phyloP scores from a whole-genome alignment of 495 filamentous ascomycete genomes.

The Trichoderma parareesei region DNA sequence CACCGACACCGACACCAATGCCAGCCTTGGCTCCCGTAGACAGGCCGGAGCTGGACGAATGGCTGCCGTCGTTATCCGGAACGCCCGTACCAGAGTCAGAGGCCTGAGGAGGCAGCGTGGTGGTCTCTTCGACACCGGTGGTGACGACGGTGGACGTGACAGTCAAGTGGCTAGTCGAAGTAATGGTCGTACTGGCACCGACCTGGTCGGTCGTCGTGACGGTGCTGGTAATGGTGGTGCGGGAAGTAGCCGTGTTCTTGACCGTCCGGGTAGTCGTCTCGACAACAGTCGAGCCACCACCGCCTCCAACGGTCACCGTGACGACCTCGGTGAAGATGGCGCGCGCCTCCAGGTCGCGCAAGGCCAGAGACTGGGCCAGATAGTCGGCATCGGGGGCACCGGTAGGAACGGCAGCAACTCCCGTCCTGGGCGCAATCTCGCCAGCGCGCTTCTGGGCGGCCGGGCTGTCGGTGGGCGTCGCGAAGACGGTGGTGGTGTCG shows the following conservation, averaged over 20 bases:
- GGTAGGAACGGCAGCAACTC: not conserved
- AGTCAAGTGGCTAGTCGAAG: conserved; percentile 25
- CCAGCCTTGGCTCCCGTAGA: conserved; percentile 16
- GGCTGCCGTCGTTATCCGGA: not conserved
- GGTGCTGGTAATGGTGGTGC: conserved; percentile 15
- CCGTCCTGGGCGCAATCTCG: not conserved
- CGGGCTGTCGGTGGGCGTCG: not conserved
- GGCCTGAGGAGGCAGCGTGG: not conserved
- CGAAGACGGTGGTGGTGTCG: conserved; percentile 12
- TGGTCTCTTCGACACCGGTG: conserved; percentile 1
- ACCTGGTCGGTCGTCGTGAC: conserved; percentile 27
- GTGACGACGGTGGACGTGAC: conserved; percentile 12
- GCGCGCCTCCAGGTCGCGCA: conserved; percentile 6
- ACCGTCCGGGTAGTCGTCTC: conserved; percentile 3
- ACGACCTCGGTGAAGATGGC: conserved; percentile 8
- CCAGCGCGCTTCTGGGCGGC: not conserved
- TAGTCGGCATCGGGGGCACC: not conserved
- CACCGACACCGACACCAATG: conserved; percentile 15
- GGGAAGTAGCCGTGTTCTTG: not conserved
- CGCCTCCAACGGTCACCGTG: conserved; percentile 10
- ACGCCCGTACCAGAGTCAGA: not conserved
- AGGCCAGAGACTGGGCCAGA: not conserved
- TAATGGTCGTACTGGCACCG: conserved; percentile 26
- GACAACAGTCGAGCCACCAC: conserved; percentile 8
- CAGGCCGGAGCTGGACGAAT: conserved; percentile 8